Evolutionary conservation across 257 asterid species (phyloP).

Genomic region (Solanum virginianum): DNA sequence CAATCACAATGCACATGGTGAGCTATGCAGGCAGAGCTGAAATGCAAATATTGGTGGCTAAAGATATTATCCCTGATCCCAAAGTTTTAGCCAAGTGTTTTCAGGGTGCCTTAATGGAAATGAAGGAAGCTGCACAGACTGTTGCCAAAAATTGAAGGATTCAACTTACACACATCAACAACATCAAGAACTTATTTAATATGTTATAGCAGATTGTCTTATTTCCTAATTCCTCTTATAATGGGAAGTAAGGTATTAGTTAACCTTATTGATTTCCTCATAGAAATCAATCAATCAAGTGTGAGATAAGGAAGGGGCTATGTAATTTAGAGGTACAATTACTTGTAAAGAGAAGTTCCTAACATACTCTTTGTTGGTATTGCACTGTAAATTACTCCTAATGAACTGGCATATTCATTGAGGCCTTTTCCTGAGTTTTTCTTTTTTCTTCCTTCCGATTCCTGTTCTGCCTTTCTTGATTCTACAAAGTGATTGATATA

Average conservation of each 20-base stretch:
- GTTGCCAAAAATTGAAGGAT: not conserved
- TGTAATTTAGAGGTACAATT: not conserved
- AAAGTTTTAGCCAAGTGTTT: slow-evolving; percentile 55
- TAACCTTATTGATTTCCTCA: not conserved
- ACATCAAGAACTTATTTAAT: not conserved
- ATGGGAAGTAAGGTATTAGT: not conserved
- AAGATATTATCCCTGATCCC: slow-evolving; percentile 61
- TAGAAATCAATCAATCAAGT: not conserved
- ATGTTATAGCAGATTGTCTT: not conserved
- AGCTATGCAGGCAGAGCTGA: slow-evolving; percentile 68
- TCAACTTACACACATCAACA: not conserved
- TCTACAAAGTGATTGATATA: not conserved
- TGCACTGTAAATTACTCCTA: not conserved
- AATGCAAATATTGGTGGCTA: slow-evolving; percentile 67
- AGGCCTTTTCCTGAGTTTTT: not conserved
- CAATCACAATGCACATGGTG: slow-evolving; percentile 69
- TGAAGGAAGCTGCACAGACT: slow-evolving; percentile 44
- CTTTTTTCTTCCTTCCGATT: not conserved
- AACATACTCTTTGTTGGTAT: not conserved
- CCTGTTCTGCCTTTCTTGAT: not conserved
- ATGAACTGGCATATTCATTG: not conserved
- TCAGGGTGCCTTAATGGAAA: slow-evolving; percentile 43
- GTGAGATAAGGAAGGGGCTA: not conserved
- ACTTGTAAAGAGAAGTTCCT: not conserved
- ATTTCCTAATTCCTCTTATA: not conserved